phyloP scores from a whole-genome alignment of 2,329 filamentous ascomycete species.

The Cladobotryum mycophilum region DNA sequence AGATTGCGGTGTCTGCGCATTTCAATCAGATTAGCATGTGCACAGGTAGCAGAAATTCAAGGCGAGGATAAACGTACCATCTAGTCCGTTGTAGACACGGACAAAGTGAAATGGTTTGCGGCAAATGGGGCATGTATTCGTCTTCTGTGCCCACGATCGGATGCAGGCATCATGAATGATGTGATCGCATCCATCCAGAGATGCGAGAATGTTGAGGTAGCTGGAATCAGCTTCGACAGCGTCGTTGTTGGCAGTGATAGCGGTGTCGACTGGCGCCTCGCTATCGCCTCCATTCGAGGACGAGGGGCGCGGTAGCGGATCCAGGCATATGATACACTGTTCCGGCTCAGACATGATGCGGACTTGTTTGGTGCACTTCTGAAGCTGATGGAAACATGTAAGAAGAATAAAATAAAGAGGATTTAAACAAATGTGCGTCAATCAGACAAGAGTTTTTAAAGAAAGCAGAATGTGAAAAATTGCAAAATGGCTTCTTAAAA shows the following conservation, averaged over 20 bases:
- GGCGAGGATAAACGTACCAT: constrained; percentile 54
- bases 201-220: constrained; percentile 45
- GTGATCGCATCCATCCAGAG: constrained; percentile 75
- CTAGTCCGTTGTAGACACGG: constrained; percentile 70
- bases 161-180: constrained; percentile 89
- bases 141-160: constrained; percentile 89
- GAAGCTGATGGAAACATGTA: constrained; percentile 42
- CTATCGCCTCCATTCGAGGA: constrained; percentile 18
- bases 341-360: constrained; percentile 49
- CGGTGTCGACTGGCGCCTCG: constrained; percentile 18
- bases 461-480: background rate
- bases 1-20: constrained; percentile 45
- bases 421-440: background rate
- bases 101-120: constrained; percentile 87
- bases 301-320: constrained; percentile 44
- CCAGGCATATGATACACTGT: constrained; percentile 65
- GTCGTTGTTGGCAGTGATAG: constrained; percentile 12
- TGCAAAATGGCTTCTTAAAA: too few relatives aligned
- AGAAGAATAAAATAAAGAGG: constrained; percentile 19
- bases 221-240: constrained; percentile 22
- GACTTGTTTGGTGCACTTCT: constrained; percentile 31
- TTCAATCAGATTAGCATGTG: constrained; percentile 1
- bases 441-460: background rate
- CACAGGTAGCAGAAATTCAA: background rate
- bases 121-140: constrained; percentile 97